Base-by-base conservation (phyloP, 2,329 filamentous ascomycete species). In the Fusarium sp. region DNA sequence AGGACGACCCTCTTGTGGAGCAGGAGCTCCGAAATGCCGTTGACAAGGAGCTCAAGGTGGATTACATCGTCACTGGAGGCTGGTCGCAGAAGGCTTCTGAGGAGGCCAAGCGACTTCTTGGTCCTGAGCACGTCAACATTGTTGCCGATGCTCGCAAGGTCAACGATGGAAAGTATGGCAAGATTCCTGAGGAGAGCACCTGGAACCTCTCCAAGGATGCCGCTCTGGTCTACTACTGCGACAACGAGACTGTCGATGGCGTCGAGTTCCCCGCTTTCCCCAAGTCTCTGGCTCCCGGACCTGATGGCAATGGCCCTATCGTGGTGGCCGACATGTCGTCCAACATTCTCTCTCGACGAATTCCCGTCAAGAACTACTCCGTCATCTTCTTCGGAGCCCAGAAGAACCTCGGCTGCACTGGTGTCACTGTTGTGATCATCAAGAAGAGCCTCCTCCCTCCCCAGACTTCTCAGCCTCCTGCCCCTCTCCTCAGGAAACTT, bases 251-350 rank as follows among this genome's bases (percentile, higher is more conserved):
- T 0, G 94, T 97, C 7, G 94, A 98, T 78, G 95, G 95, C 36
- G 94, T 98, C 20, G 96, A 98, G 80, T 98, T 97, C 76, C 94
- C 92, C 7, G 83, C 78, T n/a, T 90, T 90, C 79, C 96, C 96
- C 27, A 84, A 91, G 72, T 81, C 83, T 9, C 86, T 97, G 27
- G 88, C 89, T 57, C 83, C 88, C 12, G 82, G 83, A 8, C 82
- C 86, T 2, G 88, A 91, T 58, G 91, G 91, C 10, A 88, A 92
- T 59, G 90, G 91, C 35, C 91, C 92, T 1, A 89, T 97, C 67
- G 92, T 98, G 7, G 92, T 98, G 6, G 94, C 94, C 22, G 96
- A 98, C 82, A 97, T 98, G 93, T 93, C 90, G 55, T 98, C 94
- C 67, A 98, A 98, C 83, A 98, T 98, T 80, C 90, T 98, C 60